Evolutionary conservation across 2,329 filamentous ascomycete genomes (phyloP), one percentile per base, ranked within the genome.

Genomic region (Camptophora hylomeconis): DNA sequence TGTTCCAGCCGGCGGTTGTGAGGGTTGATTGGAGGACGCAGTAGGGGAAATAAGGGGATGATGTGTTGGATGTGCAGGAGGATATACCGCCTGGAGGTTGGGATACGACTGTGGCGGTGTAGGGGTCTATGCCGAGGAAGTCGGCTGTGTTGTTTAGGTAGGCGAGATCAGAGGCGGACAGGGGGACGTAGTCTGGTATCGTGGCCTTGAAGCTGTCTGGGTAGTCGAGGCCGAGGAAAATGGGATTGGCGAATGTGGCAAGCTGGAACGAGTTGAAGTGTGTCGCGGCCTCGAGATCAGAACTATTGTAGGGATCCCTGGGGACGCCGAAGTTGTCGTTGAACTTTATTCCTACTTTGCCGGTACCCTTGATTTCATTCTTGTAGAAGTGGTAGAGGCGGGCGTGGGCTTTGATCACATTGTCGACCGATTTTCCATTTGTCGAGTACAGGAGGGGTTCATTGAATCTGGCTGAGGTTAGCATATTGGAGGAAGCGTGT

Each of bases 111-210:
- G 62, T 65, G 0, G 66, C 62, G 0, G 66, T 71, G 49, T 75
- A 75, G 0, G 67, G 63, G 37, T 75, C 68, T 20, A 74, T 60
- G 5, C 60, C 66, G 20, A 69, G 57, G 31, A 72, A 65, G 45
- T 74, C 70, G 3, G 61, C 57, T 0, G 65, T 69, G 5, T 60
- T 57, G 12, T 57, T 54, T 17, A 70, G 60, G 26, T 61, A 58
- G 2, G 39, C 43, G n/a, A 74, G 51, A 20, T 76, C 57, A 2
- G 53, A 49, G 0, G 54, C 38, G 1, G 53, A 67, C 17, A 75
- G 48, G 0, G 59, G 57, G 12, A 57, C 39, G 32, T 51, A 51
- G 17, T 38, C 35, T 7, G 32, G 27, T 5, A 37, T 24, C 5
- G 32, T 37, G 10, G 45, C 39, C 31, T 56, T 55, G 7, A 61